phyloP scores from a whole-genome alignment of 148 eudicot species.

The Rhododendron henanense region DNA sequence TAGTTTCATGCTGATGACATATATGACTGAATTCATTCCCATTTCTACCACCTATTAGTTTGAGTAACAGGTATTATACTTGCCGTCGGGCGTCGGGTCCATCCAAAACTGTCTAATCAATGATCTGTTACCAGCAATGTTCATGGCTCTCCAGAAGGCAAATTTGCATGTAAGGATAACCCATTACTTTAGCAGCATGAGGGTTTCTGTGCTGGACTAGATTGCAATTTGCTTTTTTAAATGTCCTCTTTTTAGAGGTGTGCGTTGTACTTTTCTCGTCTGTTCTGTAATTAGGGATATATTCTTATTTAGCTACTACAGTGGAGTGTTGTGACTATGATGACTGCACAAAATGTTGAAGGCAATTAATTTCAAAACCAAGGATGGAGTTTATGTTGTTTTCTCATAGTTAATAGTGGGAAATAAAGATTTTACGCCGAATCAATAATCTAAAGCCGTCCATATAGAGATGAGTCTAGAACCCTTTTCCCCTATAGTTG shows the following conservation, averaged over 20 bases:
- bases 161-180: constrained; percentile 20
- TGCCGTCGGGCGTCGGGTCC: constrained; percentile 38
- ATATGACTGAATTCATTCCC: constrained; percentile 30
- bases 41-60: constrained; percentile 11
- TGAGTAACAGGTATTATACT: background rate
- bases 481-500: background rate
- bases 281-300: background rate
- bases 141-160: constrained; percentile 57
- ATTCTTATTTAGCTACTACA: background rate
- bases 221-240: background rate
- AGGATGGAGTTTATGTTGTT: background rate
- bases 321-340: background rate
- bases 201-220: background rate
- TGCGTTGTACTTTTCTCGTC: background rate
- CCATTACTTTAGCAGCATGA: background rate
- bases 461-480: background rate
- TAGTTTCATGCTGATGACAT: constrained; percentile 13
- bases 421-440: background rate
- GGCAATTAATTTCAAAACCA: background rate
- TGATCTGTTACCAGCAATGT: constrained; percentile 52
- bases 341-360: background rate
- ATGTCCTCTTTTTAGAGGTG: background rate
- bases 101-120: constrained; percentile 80
- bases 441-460: background rate
- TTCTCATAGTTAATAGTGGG: background rate